Percentiles rank a stretch among this genome's conserved stretches.
phyloP scores from a whole-genome alignment of 768 basidiomycete species.

The Austroboletus festivus region DNA sequence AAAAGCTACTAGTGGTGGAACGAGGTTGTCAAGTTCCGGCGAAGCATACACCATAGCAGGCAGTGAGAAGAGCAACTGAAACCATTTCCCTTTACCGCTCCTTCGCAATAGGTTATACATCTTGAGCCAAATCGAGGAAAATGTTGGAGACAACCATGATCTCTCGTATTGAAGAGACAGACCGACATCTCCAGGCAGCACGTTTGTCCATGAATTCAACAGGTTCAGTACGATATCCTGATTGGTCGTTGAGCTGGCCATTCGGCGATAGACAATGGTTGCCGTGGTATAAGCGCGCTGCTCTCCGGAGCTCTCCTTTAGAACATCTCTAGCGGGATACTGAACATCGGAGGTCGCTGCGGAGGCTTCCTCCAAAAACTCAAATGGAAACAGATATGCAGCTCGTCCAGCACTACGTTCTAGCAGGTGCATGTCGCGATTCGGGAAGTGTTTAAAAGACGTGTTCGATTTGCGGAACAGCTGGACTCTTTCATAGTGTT shows the following conservation, averaged over 20 bases:
- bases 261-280: background rate
- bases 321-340: background rate
- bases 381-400: background rate
- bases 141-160: background rate
- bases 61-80: background rate
- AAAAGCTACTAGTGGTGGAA: background rate
- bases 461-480: conserved; percentile 1
- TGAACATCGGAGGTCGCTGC: background rate
- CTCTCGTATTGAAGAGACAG: background rate
- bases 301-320: background rate
- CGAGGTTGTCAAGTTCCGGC: background rate
- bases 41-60: background rate
- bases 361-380: background rate
- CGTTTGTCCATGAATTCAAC: conserved; percentile 6
- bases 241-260: background rate
- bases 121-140: conserved; percentile 21
- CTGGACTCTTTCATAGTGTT: conserved; percentile 17
- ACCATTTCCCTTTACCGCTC: background rate
- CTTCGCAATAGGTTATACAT: background rate
- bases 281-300: conserved; percentile 12
- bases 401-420: conserved; percentile 8
- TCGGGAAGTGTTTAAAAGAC: conserved; percentile 2
- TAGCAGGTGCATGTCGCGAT: conserved; percentile 7
- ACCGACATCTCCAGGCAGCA: background rate
- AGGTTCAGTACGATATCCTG: background rate